These are phyloP conservation scores for Kazachstania martiniae DNA, from an alignment of 805 yeast genomes.

Conservation along the genomic window DNA sequence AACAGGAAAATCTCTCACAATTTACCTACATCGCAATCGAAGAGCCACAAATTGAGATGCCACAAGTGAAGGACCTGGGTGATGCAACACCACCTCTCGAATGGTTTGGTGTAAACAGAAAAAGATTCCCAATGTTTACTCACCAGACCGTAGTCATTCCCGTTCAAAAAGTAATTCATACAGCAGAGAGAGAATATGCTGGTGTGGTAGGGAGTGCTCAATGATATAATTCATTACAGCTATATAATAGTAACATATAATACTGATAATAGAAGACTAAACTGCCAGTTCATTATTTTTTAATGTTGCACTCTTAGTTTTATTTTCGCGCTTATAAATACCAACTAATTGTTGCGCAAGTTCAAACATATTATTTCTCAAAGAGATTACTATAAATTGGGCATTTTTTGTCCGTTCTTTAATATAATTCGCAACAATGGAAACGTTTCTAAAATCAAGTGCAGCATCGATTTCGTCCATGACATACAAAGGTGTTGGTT, in stretches of 20 bases:
- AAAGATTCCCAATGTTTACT: slow-evolving; percentile 74
- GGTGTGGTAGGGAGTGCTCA: slow-evolving; percentile 32
- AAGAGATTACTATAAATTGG: slow-evolving; percentile 88
- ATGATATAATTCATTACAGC: too few species aligned
- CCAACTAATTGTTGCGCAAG: slow-evolving; percentile 91
- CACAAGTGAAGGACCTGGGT: slow-evolving; percentile 83
- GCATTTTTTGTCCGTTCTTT: slow-evolving; percentile 94
- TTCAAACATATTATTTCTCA: slow-evolving; percentile 96
- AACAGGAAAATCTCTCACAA: slow-evolving; percentile 30
- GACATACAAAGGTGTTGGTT: slow-evolving; percentile 93
- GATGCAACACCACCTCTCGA: slow-evolving; percentile 97
- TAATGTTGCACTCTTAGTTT: slow-evolving; percentile 75
- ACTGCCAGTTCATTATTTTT: slow-evolving; percentile 56
- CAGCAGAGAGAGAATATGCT: slow-evolving; percentile 43
- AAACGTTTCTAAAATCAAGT: slow-evolving; percentile 89
- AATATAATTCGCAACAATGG: slow-evolving; percentile 94
- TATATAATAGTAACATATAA: not conserved
- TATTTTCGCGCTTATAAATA: slow-evolving; percentile 83
- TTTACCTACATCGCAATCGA: slow-evolving; percentile 46
- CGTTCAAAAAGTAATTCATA: slow-evolving; percentile 61
- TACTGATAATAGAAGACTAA: not conserved
- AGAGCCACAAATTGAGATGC: slow-evolving; percentile 79
- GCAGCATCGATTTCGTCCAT: slow-evolving; percentile 99
- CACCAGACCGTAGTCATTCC: slow-evolving; percentile 70
- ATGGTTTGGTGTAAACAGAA: slow-evolving; percentile 92